Conservation (phyloP, 2,329 filamentous ascomycete genomes). For the Trichoderma asperellum region DNA sequence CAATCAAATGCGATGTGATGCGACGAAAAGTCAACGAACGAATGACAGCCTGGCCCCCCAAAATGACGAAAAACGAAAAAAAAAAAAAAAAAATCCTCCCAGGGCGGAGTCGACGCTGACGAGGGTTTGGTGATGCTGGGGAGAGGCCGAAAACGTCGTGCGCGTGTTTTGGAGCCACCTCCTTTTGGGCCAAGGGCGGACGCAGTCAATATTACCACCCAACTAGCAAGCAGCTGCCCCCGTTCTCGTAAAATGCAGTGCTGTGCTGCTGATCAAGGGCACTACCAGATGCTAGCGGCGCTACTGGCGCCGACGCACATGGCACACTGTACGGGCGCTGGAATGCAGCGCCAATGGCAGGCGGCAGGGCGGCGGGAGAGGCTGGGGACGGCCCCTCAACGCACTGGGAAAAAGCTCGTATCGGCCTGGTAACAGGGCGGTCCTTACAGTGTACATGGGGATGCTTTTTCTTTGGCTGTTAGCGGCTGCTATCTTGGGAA, state of each 20-base stretch:
- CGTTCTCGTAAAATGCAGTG: not conserved
- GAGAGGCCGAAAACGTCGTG: not conserved
- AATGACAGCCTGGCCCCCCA: not conserved
- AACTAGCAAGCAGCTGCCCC: not conserved
- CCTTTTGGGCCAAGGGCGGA: slow-evolving; percentile 25
- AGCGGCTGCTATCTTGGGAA: slow-evolving; percentile 8
- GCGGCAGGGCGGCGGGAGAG: slow-evolving; percentile 19
- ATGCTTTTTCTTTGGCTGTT: not conserved
- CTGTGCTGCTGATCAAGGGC: no score
- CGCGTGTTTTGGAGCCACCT: slow-evolving; percentile 10
- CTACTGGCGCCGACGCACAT: not conserved
- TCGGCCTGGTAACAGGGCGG: not conserved
- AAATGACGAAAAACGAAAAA: no score
- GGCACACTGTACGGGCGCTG: slow-evolving; percentile 17
- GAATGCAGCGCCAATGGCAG: slow-evolving; percentile 19
- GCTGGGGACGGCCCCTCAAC: slow-evolving; percentile 10
- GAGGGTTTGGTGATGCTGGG: slow-evolving; percentile 17
- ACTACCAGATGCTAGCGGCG: not conserved
- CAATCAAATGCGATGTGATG: slow-evolving; percentile 7
- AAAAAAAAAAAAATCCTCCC: not conserved
- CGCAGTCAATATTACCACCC: not conserved
- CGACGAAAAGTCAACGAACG: slow-evolving; percentile 11
- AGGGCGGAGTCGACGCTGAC: slow-evolving; percentile 5
- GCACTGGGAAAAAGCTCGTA: slow-evolving; percentile 19
- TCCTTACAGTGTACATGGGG: slow-evolving; percentile 7